phyloP scores from a whole-genome alignment of 2,329 filamentous ascomycete genomes.

The Epichloe festucae region DNA sequence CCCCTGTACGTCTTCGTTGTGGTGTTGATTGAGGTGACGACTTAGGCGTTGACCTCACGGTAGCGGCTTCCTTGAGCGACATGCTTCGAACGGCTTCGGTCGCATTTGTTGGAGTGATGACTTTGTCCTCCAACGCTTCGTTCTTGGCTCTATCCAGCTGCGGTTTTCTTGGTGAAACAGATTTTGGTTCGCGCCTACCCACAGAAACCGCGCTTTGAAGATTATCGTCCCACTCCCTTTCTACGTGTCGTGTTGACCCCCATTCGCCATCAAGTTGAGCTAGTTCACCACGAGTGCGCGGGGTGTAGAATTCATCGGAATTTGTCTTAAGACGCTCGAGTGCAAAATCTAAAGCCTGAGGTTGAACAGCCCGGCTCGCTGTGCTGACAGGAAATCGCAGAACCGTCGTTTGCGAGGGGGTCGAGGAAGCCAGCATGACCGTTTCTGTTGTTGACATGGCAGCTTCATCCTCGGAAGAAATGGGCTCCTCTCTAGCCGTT shows the following conservation, averaged over 20 bases:
- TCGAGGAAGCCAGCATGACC: conserved; percentile 21
- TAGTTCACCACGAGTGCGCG: conserved; percentile 34
- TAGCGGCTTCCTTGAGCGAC: conserved; percentile 30
- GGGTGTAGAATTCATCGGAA: conserved; percentile 26
- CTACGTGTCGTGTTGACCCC: conserved; percentile 35
- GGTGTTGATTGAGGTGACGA: conserved; percentile 19
- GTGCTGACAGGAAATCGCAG: conserved; percentile 21
- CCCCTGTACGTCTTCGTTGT: conserved; percentile 11
- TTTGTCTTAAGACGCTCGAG: conserved; percentile 29
- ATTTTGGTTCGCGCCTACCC: conserved; percentile 27
- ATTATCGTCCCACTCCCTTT: conserved; percentile 43
- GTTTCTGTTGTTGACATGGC: conserved; percentile 28
- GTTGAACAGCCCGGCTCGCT: conserved; percentile 10
- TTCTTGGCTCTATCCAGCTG: conserved; percentile 3
- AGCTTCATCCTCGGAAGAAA: conserved; percentile 48
- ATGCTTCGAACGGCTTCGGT: conserved; percentile 35
- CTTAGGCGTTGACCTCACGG: conserved; percentile 21
- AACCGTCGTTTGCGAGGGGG: conserved; percentile 31
- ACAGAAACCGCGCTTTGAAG: conserved; percentile 40
- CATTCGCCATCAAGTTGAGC: conserved; percentile 47
- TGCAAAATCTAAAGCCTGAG: conserved; percentile 28
- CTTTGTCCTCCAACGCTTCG: conserved; percentile 32
- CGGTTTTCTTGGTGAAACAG: background rate
- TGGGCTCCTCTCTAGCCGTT: conserved; percentile 54
- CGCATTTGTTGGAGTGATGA: conserved; percentile 37